Evolutionary conservation across 2,329 filamentous ascomycete genomes (phyloP).

Genomic region (Penicillium sclerotigenum): DNA sequence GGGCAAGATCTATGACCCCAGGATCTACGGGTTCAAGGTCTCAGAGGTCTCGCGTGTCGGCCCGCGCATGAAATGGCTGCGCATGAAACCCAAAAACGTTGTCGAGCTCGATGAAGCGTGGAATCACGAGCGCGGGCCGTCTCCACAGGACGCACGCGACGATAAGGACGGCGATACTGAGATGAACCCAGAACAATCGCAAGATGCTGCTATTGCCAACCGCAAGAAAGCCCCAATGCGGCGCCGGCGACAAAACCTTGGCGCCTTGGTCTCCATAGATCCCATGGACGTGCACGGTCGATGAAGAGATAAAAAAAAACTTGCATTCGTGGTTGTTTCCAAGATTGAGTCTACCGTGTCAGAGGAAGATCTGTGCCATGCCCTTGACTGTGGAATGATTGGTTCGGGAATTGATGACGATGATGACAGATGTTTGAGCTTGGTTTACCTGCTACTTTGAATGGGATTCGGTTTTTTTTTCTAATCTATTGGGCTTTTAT

Average conservation of each 20-base stretch:
- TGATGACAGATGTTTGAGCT: constrained; percentile 10
- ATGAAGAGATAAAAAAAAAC: not conserved
- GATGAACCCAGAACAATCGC: constrained; percentile 33
- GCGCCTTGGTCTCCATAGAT: constrained; percentile 22
- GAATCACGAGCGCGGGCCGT: constrained; percentile 32
- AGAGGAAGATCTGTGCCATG: not conserved
- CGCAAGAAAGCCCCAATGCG: constrained; percentile 46
- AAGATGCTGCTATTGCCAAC: constrained; percentile 40
- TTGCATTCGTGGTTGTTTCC: constrained; percentile 1
- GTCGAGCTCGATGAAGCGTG: constrained; percentile 74
- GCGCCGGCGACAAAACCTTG: constrained; percentile 33
- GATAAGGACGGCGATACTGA: constrained; percentile 40
- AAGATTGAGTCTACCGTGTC: not conserved
- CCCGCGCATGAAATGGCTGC: constrained; percentile 94
- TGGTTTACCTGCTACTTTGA: constrained; percentile 5
- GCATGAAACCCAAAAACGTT: constrained; percentile 75
- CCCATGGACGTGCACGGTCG: constrained; percentile 35
- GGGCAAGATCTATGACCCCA: constrained; percentile 85
- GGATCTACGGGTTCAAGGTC: constrained; percentile 94
- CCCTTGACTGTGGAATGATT: constrained; percentile 13
- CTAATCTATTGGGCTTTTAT: constrained; percentile 5
- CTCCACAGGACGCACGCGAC: constrained; percentile 17
- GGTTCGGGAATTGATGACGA: constrained; percentile 5
- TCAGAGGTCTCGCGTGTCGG: constrained; percentile 86
- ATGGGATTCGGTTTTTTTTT: constrained; percentile 1